Percentiles rank a stretch among this genome's conserved stretches.
Evolutionary conservation across 495 filamentous ascomycete species (phyloP).

Genomic region (Diplogelasinospora grovesii): DNA sequence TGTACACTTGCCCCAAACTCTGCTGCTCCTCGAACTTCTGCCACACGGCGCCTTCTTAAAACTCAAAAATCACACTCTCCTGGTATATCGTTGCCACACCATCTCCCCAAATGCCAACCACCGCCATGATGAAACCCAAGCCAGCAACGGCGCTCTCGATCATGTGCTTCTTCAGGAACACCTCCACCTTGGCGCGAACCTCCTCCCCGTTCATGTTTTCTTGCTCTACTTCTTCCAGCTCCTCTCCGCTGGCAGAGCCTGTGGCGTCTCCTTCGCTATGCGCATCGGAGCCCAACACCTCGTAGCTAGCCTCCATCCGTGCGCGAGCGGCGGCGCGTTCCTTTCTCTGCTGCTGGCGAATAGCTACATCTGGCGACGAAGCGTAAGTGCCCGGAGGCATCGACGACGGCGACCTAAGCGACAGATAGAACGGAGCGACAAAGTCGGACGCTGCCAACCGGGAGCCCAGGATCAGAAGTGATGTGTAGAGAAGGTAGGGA

Average conservation of each 20-base stretch:
- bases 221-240: slow-evolving; percentile 36
- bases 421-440: slow-evolving; percentile 48
- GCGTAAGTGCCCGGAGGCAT: slow-evolving; percentile 8
- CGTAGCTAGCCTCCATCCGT: slow-evolving; percentile 54
- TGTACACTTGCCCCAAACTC: too few species aligned
- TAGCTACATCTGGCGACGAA: slow-evolving; percentile 14
- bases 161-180: slow-evolving; percentile 54
- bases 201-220: slow-evolving; percentile 72
- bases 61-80: neutral
- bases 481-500: slow-evolving; percentile 80
- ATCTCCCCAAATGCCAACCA: slow-evolving; percentile 89
- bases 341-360: slow-evolving; percentile 16
- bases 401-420: slow-evolving; percentile 23
- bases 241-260: slow-evolving; percentile 37
- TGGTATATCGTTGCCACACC: slow-evolving; percentile 32
- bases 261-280: slow-evolving; percentile 41
- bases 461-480: slow-evolving; percentile 49
- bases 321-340: slow-evolving; percentile 18
- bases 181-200: slow-evolving; percentile 62
- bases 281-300: slow-evolving; percentile 48
- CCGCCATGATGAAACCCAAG: slow-evolving; percentile 62
- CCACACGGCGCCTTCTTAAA: neutral
- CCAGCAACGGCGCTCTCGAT: slow-evolving; percentile 56
- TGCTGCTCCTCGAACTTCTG: neutral
- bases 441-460: slow-evolving; percentile 47